phyloP scores from a whole-genome alignment of 116 monocot genomes.

The Cymodocea nodosa region DNA sequence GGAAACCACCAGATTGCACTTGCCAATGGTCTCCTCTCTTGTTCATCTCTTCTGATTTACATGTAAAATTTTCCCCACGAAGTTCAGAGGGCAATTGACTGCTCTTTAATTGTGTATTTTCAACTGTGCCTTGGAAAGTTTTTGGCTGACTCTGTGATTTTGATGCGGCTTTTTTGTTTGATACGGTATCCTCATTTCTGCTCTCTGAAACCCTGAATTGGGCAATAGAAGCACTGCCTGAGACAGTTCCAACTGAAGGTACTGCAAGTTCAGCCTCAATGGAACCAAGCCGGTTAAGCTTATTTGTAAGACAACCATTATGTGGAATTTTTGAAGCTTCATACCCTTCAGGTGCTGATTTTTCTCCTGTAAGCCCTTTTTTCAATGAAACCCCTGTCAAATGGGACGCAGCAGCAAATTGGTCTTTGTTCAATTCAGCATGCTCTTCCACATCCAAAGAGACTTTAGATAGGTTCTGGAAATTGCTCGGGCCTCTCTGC shows the following conservation, averaged over 20 bases:
- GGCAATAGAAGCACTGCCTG: conserved; percentile 2
- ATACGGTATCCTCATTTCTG: conserved; percentile 14
- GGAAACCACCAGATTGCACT: conserved; percentile 1
- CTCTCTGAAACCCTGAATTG: conserved; percentile 15
- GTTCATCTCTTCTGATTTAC: conserved; percentile 12
- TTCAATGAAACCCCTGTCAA: not conserved
- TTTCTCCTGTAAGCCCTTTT: not conserved
- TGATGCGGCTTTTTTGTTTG: conserved; percentile 19
- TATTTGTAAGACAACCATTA: not conserved
- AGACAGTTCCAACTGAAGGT: not conserved
- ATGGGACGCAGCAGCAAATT: conserved; percentile 5
- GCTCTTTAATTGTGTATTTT: conserved; percentile 10
- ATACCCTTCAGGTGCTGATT: not conserved
- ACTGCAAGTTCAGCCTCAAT: conserved; percentile 1
- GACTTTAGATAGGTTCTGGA: conserved; percentile 4
- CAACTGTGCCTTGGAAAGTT: conserved; percentile 10
- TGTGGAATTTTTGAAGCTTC: not conserved
- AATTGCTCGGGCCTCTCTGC: conserved; percentile 10
- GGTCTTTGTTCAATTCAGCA: conserved; percentile 13
- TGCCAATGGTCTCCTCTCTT: conserved; percentile 11
- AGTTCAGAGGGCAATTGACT: conserved; percentile 6
- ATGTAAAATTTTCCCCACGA: conserved; percentile 1
- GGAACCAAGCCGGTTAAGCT: not conserved
- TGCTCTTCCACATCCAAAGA: conserved; percentile 1
- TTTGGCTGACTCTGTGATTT: conserved; percentile 16